These are phyloP conservation scores for Entonaema liquescens DNA, from an alignment of 495 filamentous ascomycete species.

Conservation along the genomic window DNA sequence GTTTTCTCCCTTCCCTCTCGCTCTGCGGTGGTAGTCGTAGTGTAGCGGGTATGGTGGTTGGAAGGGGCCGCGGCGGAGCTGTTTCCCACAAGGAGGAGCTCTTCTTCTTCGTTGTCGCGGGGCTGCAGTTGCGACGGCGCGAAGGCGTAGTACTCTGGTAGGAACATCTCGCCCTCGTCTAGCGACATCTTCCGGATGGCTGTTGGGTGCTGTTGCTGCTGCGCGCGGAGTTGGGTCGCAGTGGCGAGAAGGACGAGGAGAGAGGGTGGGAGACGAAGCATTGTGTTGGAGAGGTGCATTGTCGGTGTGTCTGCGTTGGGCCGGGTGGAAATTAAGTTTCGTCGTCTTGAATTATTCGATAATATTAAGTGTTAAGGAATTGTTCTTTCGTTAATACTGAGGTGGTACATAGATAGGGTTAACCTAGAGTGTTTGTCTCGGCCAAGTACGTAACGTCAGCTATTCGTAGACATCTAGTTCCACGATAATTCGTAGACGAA, in stretches of 20 bases:
- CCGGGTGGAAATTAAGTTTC: neutral
- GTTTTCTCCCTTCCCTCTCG: conserved; percentile 17
- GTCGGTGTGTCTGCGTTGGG: neutral
- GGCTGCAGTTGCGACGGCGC: conserved; percentile 35
- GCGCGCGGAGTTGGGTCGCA: conserved; percentile 44
- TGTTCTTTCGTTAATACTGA: neutral
- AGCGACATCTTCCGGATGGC: conserved; percentile 76
- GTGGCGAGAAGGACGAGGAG: conserved; percentile 58
- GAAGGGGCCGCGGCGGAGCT: conserved; percentile 42
- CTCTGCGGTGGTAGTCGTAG: conserved; percentile 25
- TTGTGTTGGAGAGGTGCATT: conserved; percentile 52
- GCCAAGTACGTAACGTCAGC: neutral
- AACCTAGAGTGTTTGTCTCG: no score
- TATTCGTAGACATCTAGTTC: neutral
- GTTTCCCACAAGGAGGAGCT: conserved; percentile 38
- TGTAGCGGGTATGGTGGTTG: conserved; percentile 52
- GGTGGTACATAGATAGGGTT: neutral
- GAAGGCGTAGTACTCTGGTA: conserved; percentile 66
- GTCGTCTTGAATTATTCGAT: neutral
- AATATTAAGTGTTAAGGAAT: neutral
- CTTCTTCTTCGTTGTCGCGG: conserved; percentile 30
- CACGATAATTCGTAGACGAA: neutral
- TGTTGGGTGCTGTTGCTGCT: conserved; percentile 53
- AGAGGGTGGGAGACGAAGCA: conserved; percentile 58
- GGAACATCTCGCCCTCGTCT: conserved; percentile 89